Evolutionary conservation across 225 moss, liverwort and hornwort species (phyloP), one percentile per base, ranked within the genome.

Genomic region (Physcomitrellopsis africana): DNA sequence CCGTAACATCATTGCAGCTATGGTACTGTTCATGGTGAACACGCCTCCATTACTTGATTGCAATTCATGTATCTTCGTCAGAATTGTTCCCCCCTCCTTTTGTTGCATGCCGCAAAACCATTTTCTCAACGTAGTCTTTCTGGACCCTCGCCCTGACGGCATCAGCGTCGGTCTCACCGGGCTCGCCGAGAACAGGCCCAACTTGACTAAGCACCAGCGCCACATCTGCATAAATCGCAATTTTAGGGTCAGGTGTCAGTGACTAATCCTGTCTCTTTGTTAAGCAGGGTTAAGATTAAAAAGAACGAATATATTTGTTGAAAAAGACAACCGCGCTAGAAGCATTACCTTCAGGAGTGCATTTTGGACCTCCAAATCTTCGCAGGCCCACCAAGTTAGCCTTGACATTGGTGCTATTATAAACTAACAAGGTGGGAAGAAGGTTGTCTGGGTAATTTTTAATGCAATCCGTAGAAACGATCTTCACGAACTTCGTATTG

Each of bases 401-500:
- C 80, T 95, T 99, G 13, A 99, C 93, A 64, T 93, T 95, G 26
- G 93, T 95, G 42, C 84, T 87, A 68, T 99, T 95, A 63, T 99
- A 99, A 10, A 99, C 79, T 65, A 99, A 74, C n/a, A 99, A 82
- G 20, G 99, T 99, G 65, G 99, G 99, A 66, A 99, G 82, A 32
- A 95, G 95, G 70, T 86, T 85, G 84, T 99, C 99, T 14, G 99
- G 95, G 60, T 95, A 99, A 78, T 92, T 90, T 63, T 93, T 95
- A 2, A 99, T 99, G 81, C 99, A 99, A 69, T 99, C 99, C 43
- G 99, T 95, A 27, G 99, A 95, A 43, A 95, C 85, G 76, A 99
- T 99, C 82, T 95, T 99, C 70, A 99, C 95, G 67, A 99, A 99
- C 81, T 99, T 99, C 18, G 99, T 99, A 60, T 90, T 95, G 14